Percentiles rank a stretch among this genome's conserved stretches.
phyloP scores from a whole-genome alignment of 345 rosid genomes.

The Fremontodendron californicum region DNA sequence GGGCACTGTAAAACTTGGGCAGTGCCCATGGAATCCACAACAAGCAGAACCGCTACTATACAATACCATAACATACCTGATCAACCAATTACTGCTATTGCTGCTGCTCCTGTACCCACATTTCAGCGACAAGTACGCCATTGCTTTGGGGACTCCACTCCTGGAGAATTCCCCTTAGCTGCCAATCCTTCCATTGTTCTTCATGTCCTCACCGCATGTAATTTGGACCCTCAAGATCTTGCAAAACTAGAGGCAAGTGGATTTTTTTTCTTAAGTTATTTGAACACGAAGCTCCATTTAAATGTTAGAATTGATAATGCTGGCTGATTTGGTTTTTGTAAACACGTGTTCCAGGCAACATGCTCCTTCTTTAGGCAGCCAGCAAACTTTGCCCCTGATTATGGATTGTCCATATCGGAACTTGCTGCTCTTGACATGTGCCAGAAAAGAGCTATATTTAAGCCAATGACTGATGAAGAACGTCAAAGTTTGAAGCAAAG shows the following conservation, averaged over 20 bases:
- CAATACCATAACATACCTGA: conserved; percentile 72
- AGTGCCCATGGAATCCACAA: conserved; percentile 91
- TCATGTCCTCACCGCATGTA: conserved; percentile 83
- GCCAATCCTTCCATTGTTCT: conserved; percentile 90
- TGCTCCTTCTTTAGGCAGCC: conserved; percentile 95
- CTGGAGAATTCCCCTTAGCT: conserved; percentile 97
- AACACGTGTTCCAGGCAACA: conserved; percentile 64
- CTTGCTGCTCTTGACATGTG: conserved; percentile 97
- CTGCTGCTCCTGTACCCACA: conserved; percentile 44
- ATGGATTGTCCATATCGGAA: conserved; percentile 75
- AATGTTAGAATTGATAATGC: conserved; percentile 48
- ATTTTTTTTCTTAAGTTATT: too few species aligned
- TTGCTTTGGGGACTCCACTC: conserved; percentile 71
- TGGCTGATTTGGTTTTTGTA: conserved; percentile 52
- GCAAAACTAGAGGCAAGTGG: conserved; percentile 90
- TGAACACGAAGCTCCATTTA: conserved; percentile 4
- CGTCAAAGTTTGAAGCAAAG: conserved; percentile 57
- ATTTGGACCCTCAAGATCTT: conserved; percentile 87
- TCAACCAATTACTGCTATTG: conserved; percentile 53
- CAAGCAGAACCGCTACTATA: conserved; percentile 62
- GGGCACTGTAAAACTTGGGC: conserved; percentile 58
- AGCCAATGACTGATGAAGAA: conserved; percentile 63
- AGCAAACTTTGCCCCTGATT: conserved; percentile 79
- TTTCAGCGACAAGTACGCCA: conserved; percentile 71
- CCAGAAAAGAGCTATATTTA: conserved; percentile 72